phyloP scores from a whole-genome alignment of 2,329 filamentous ascomycete species.

The Calonectria fujianensis region DNA sequence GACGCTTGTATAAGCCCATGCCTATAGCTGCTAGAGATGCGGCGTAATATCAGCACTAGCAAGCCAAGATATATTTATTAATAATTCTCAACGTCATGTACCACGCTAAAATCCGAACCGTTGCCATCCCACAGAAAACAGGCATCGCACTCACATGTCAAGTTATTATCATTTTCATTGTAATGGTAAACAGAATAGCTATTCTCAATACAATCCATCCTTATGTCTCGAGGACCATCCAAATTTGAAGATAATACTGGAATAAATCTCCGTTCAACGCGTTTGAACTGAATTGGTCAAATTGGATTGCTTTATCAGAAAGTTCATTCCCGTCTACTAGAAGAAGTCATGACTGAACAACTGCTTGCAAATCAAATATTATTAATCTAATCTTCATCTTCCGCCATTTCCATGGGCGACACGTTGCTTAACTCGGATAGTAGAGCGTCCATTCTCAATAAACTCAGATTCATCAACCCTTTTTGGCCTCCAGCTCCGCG shows the following conservation, averaged over 20 bases:
- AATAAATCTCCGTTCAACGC: too few relatives aligned
- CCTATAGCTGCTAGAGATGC: not conserved
- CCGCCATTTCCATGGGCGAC: not conserved
- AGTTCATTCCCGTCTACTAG: not conserved
- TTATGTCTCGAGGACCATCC: too few relatives aligned
- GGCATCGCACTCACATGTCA: not conserved
- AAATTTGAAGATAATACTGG: too few relatives aligned
- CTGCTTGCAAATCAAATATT: not conserved
- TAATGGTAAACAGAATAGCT: not conserved
- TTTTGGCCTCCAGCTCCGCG: slow-evolving; percentile 13
- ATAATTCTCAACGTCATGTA: not conserved
- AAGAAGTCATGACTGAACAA: not conserved
- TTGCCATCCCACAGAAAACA: not conserved
- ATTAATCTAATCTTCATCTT: not conserved
- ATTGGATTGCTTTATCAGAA: not conserved
- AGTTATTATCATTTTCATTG: not conserved
- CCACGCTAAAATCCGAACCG: not conserved
- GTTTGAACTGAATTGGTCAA: not conserved
- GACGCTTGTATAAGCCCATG: not conserved
- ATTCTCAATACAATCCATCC: too few relatives aligned
- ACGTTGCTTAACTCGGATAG: slow-evolving; percentile 3
- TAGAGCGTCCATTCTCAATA: slow-evolving; percentile 16
- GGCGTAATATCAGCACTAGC: not conserved
- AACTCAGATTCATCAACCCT: slow-evolving; percentile 9
- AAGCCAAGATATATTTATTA: not conserved